A percentile compares a stretch with the other conserved stretches of the same genome.
Conservation (phyloP, 2,329 filamentous ascomycete species). For the Cryphonectria nitschkei region DNA sequence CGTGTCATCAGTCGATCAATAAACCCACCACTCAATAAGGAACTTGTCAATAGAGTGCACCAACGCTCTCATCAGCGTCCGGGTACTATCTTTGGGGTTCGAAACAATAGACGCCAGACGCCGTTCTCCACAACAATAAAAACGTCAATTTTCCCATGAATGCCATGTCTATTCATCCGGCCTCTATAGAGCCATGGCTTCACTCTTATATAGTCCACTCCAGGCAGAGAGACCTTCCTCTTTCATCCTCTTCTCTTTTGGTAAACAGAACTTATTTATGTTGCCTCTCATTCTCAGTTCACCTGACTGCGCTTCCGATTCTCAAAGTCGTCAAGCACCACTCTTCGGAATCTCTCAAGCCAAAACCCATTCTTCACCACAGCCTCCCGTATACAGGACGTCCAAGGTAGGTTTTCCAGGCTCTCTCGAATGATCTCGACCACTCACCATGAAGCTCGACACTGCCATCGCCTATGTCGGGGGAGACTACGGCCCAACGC, state of each 20-base stretch:
- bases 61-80: slow-evolving; percentile 2
- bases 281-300: neutral
- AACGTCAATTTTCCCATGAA: slow-evolving; percentile 8
- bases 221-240: neutral
- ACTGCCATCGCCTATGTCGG: slow-evolving; percentile 19
- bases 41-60: neutral
- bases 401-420: too few relatives aligned
- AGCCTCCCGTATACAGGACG: neutral
- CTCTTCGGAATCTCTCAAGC: neutral
- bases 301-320: neutral
- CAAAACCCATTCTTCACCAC: neutral
- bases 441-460: slow-evolving; percentile 21
- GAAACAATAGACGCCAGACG: slow-evolving; percentile 18
- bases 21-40: neutral
- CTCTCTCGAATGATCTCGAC: neutral
- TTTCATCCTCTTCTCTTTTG: neutral
- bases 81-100: slow-evolving; percentile 1
- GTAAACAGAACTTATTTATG: neutral
- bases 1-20: slow-evolving; percentile 6
- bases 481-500: slow-evolving; percentile 25
- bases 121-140: neutral
- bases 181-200: slow-evolving; percentile 14
- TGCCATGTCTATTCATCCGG: slow-evolving; percentile 4
- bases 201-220: slow-evolving; percentile 1
- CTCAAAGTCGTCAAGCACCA: neutral